phyloP scores from a whole-genome alignment of 768 basidiomycete genomes.

The Terana coerulea region DNA sequence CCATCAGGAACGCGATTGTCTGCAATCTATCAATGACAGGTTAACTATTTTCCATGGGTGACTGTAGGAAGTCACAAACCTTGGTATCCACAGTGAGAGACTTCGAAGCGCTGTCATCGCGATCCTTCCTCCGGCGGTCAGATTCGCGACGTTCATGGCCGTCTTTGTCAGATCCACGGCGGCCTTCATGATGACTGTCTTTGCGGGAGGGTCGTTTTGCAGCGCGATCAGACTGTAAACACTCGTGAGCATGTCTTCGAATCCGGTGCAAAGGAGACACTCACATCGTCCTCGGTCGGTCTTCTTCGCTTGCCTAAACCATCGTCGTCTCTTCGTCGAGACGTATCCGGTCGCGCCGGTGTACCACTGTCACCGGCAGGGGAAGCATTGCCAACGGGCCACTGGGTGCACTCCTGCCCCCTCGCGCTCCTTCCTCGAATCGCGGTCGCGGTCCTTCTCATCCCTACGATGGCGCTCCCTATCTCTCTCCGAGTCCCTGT shows the following conservation, averaged over 20 bases:
- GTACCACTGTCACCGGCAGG: slow-evolving; percentile 50
- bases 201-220: slow-evolving; percentile 82
- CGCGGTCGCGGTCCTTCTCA: slow-evolving; percentile 57
- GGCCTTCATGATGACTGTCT: slow-evolving; percentile 73
- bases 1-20: slow-evolving; percentile 59
- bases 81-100: slow-evolving; percentile 50
- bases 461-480: slow-evolving; percentile 31
- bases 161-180: slow-evolving; percentile 67
- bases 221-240: slow-evolving; percentile 60
- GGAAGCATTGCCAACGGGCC: slow-evolving; percentile 25
- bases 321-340: slow-evolving; percentile 64
- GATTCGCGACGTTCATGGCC: slow-evolving; percentile 67
- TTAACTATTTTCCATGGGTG: neutral
- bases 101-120: slow-evolving; percentile 54
- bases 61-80: slow-evolving; percentile 36
- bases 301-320: slow-evolving; percentile 70
- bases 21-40: slow-evolving; percentile 29
- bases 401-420: slow-evolving; percentile 30
- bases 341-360: slow-evolving; percentile 56
- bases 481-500: slow-evolving; percentile 18
- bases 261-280: slow-evolving; percentile 22
- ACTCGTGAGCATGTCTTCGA: slow-evolving; percentile 3
- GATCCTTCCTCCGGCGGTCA: slow-evolving; percentile 62
- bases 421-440: slow-evolving; percentile 61
- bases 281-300: slow-evolving; percentile 68